Percentiles rank a stretch among this genome's conserved stretches.
These are phyloP conservation scores for Chlorella sp. DNA, from an alignment of 139 green algal species.

Conservation along the genomic window DNA sequence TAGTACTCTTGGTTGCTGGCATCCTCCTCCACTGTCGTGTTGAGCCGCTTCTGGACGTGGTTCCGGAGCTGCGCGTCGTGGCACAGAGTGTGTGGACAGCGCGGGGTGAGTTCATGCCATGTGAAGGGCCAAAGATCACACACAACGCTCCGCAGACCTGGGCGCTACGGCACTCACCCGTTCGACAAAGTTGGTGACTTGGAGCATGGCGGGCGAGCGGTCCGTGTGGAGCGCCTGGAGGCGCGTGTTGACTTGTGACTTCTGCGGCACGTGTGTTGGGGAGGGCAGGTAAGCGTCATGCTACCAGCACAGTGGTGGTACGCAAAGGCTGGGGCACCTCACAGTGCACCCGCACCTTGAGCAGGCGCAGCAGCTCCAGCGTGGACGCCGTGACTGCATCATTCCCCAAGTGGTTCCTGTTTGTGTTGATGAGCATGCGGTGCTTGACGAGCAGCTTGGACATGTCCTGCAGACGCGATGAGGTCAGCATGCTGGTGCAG, in stretches of 20 bases:
- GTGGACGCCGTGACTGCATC: slow-evolving; percentile 22
- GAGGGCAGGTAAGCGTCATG: too few relatives aligned
- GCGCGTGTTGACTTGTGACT: slow-evolving; percentile 11
- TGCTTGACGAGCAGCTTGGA: slow-evolving; percentile 11
- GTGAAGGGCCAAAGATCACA: not conserved
- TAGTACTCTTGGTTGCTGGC: slow-evolving; percentile 43
- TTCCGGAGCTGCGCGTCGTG: slow-evolving; percentile 25
- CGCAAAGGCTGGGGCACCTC: too few relatives aligned
- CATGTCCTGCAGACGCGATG: slow-evolving; percentile 2
- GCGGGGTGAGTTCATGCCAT: not conserved
- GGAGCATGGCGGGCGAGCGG: slow-evolving; percentile 1
- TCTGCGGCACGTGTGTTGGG: too few relatives aligned
- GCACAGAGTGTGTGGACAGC: not conserved
- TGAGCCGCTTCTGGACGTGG: slow-evolving; percentile 36
- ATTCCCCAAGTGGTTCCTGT: slow-evolving; percentile 9
- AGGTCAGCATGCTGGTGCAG: too few relatives aligned
- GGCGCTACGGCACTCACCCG: slow-evolving; percentile 1
- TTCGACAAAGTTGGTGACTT: slow-evolving; percentile 11
- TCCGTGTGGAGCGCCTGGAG: slow-evolving; percentile 24
- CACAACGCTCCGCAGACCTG: not conserved
- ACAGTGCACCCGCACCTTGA: too few relatives aligned
- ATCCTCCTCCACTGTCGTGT: slow-evolving; percentile 46
- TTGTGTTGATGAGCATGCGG: slow-evolving; percentile 4
- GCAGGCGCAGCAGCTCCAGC: slow-evolving; percentile 19
- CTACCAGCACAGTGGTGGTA: too few relatives aligned